Percentiles rank a stretch among this genome's conserved stretches.
Conservation (phyloP, 208 protist species). For the Jaenimonas drosophilae region DNA sequence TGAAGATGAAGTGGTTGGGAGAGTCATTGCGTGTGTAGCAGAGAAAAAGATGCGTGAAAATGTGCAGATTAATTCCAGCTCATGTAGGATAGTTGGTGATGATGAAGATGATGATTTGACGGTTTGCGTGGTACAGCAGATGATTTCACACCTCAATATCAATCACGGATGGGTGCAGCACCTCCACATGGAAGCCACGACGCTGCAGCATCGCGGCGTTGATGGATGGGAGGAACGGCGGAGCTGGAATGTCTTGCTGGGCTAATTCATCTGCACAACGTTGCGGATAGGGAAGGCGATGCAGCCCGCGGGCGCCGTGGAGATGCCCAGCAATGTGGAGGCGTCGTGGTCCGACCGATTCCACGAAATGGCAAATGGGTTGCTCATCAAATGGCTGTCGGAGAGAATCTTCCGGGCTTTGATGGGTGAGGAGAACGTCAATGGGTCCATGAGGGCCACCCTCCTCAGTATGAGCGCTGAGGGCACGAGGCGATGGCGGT, state of each 20-base stretch:
- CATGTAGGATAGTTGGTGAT: background rate
- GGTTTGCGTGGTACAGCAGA: background rate
- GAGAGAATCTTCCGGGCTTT: slow-evolving; percentile 15
- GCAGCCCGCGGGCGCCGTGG: slow-evolving; percentile 35
- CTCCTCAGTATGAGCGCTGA: too few relatives aligned
- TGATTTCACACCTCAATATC: slow-evolving; percentile 28
- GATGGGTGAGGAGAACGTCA: slow-evolving; percentile 48
- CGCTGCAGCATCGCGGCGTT: slow-evolving; percentile 40
- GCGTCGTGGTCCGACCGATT: slow-evolving; percentile 24
- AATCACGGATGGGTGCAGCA: slow-evolving; percentile 29
- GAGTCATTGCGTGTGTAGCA: background rate
- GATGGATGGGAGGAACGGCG: slow-evolving; percentile 31
- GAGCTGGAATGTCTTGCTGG: too few relatives aligned
- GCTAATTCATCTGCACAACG: too few relatives aligned
- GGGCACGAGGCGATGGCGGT: background rate
- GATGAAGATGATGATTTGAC: background rate
- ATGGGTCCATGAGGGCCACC: slow-evolving; percentile 20
- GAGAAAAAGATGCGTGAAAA: background rate
- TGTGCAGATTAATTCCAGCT: background rate
- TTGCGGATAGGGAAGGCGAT: too few relatives aligned
- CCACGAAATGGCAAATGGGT: slow-evolving; percentile 20
- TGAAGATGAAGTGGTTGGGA: background rate
- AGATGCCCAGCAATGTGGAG: slow-evolving; percentile 39
- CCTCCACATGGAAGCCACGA: background rate
- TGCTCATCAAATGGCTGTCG: slow-evolving; percentile 10